Percentiles rank a stretch among this genome's conserved stretches.
phyloP scores from a whole-genome alignment of 176 grass and related monocot genomes.

The Oryza officinalis region DNA sequence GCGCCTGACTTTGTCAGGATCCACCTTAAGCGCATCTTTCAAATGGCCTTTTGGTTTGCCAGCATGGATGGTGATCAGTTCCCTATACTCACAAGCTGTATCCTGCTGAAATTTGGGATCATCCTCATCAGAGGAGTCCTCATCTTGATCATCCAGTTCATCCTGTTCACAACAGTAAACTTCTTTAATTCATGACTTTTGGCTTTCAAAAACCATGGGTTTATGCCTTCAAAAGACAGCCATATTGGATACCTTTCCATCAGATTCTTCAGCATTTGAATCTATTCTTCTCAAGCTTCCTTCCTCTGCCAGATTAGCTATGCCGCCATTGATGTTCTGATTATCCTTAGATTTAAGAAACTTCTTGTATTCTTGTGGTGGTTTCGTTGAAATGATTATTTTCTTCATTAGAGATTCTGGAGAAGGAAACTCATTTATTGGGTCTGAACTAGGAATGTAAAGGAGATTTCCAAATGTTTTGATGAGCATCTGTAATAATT shows the following conservation, averaged over 20 bases:
- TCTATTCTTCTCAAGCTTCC: constrained; percentile 48
- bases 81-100: constrained; percentile 59
- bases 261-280: constrained; percentile 66
- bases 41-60: constrained; percentile 91
- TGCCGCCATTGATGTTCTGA: not conserved
- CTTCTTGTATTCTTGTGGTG: constrained; percentile 84
- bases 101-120: constrained; percentile 60
- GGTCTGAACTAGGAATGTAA: constrained; percentile 58
- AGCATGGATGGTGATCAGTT: constrained; percentile 84
- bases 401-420: constrained; percentile 71
- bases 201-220: constrained; percentile 3
- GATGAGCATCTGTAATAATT: constrained; percentile 61
- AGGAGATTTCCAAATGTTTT: constrained; percentile 81
- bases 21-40: constrained; percentile 63
- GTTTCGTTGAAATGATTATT: constrained; percentile 97
- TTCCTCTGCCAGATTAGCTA: constrained; percentile 37
- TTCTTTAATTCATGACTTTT: constrained; percentile 14
- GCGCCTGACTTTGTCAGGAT: constrained; percentile 65
- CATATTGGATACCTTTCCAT: constrained; percentile 59
- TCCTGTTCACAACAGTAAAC: constrained; percentile 43
- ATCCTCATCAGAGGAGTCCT: constrained; percentile 56
- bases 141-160: constrained; percentile 58
- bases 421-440: constrained; percentile 84
- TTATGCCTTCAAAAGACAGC: constrained; percentile 6
- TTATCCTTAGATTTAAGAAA: constrained; percentile 63